phyloP scores from a whole-genome alignment of 768 basidiomycete genomes.

The Phylloporus sp. region DNA sequence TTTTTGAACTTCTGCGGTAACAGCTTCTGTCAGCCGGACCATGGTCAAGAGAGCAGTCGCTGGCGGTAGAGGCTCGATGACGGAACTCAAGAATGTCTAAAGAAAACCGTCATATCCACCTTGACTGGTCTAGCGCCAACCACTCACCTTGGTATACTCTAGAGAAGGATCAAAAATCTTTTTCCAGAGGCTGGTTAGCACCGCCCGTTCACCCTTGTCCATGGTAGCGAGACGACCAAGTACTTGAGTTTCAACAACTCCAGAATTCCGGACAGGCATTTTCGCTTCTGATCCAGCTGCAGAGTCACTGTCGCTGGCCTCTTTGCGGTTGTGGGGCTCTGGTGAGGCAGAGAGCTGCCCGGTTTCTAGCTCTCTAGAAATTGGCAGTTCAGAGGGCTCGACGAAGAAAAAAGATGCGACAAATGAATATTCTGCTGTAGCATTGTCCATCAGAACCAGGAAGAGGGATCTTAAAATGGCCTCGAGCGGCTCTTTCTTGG shows the following conservation, averaged over 20 bases:
- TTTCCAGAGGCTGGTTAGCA: constrained; percentile 74
- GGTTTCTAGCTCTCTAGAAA: constrained; percentile 33
- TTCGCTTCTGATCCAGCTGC: constrained; percentile 49
- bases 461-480: constrained; percentile 79
- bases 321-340: constrained; percentile 41
- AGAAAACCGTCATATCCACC: background rate
- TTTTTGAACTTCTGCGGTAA: constrained; percentile 68
- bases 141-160: constrained; percentile 71
- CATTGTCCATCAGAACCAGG: constrained; percentile 92
- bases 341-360: constrained; percentile 31
- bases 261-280: constrained; percentile 25
- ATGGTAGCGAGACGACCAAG: constrained; percentile 30
- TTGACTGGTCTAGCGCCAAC: background rate
- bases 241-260: constrained; percentile 21
- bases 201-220: constrained; percentile 56
- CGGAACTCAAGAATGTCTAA: constrained; percentile 63
- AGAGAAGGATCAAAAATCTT: constrained; percentile 88
- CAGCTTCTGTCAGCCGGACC: constrained; percentile 84
- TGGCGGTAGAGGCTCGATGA: constrained; percentile 71
- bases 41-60: constrained; percentile 79
- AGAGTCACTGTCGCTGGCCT: constrained; percentile 38
- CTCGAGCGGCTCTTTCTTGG: constrained; percentile 78
- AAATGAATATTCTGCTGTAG: constrained; percentile 88
- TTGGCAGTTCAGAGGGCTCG: constrained; percentile 20
- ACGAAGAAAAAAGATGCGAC: constrained; percentile 74